These are phyloP conservation scores for Phytophthora litchii DNA, from an alignment of 352 stramenopile species.

Conservation along the genomic window DNA sequence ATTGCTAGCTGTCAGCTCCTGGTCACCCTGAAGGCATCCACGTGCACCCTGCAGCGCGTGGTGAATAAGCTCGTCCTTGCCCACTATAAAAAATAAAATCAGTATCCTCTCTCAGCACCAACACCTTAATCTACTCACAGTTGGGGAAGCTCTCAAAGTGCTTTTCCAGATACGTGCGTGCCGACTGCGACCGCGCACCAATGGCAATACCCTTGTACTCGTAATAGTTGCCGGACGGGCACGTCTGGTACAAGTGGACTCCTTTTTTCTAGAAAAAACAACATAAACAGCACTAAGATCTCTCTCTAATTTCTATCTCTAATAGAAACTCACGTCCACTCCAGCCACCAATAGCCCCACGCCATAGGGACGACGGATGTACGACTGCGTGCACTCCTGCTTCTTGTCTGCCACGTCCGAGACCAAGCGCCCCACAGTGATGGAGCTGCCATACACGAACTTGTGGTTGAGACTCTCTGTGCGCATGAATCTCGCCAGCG, in stretches of 20 bases:
- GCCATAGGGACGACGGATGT: constrained; percentile 98
- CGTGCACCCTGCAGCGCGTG: constrained; percentile 97
- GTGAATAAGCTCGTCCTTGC: constrained; percentile 97
- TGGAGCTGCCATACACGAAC: constrained; percentile 97
- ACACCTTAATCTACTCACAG: constrained; percentile 46
- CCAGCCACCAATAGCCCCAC: constrained; percentile 97
- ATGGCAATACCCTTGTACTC: constrained; percentile 99
- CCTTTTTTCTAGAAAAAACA: constrained; percentile 90
- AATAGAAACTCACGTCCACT: constrained; percentile 73
- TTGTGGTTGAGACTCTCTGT: constrained; percentile 99
- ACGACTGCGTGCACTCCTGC: constrained; percentile 99
- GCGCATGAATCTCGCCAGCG: constrained; percentile 95
- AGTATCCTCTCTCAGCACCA: neutral
- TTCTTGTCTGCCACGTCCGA: constrained; percentile 98
- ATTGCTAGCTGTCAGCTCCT: constrained; percentile 94
- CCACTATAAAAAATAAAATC: constrained; percentile 44
- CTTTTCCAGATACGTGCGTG: constrained; percentile 99
- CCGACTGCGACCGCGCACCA: constrained; percentile 96
- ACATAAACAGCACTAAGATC: constrained; percentile 3
- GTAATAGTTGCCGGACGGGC: constrained; percentile 98
- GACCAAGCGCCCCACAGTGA: constrained; percentile 95
- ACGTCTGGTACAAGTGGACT: constrained; percentile 98
- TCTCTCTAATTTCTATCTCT: too few species aligned
- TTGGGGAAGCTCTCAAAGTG: constrained; percentile 94
- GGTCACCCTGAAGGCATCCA: constrained; percentile 95